These are phyloP conservation scores for Apiotrichum laibachii DNA, from an alignment of 1,284 basidiomycete genomes.

Conservation along the genomic window DNA sequence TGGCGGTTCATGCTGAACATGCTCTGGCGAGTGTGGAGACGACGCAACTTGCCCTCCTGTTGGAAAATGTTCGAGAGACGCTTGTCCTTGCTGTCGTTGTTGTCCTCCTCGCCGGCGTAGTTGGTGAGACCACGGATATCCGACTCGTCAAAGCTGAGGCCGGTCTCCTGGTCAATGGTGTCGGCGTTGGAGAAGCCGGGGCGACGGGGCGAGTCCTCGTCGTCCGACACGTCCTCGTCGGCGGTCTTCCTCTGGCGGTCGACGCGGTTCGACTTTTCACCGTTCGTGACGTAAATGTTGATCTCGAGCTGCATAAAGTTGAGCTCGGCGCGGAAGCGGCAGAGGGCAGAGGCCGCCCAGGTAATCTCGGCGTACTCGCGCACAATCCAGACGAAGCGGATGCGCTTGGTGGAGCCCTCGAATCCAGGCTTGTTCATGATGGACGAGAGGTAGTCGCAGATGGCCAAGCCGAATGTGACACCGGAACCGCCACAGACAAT, in stretches of 20 bases:
- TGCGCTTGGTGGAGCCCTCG: constrained; percentile 57
- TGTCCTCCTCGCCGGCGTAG: constrained; percentile 75
- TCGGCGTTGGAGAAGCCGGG: neutral
- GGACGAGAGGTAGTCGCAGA: constrained; percentile 69
- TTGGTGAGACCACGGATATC: constrained; percentile 65
- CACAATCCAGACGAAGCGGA: constrained; percentile 80
- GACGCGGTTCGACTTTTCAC: constrained; percentile 1
- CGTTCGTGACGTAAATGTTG: constrained; percentile 75
- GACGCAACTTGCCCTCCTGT: constrained; percentile 65
- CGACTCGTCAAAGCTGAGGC: neutral
- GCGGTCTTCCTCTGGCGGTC: neutral
- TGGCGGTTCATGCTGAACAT: neutral
- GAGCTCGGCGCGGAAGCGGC: constrained; percentile 66
- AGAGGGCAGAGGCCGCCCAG: constrained; percentile 71
- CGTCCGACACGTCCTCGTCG: constrained; percentile 1
- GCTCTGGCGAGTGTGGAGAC: constrained; percentile 56
- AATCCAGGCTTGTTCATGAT: constrained; percentile 51
- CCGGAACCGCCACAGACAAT: constrained; percentile 78
- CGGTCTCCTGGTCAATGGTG: neutral
- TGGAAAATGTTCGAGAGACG: constrained; percentile 61
- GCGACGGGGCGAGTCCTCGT: neutral
- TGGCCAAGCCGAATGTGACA: constrained; percentile 69
- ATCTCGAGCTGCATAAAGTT: constrained; percentile 63
- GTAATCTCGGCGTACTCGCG: constrained; percentile 78
- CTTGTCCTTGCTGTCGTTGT: constrained; percentile 65